Evolutionary conservation across 495 filamentous ascomycete genomes (phyloP).

Genomic region (Aspergillus campestris): DNA sequence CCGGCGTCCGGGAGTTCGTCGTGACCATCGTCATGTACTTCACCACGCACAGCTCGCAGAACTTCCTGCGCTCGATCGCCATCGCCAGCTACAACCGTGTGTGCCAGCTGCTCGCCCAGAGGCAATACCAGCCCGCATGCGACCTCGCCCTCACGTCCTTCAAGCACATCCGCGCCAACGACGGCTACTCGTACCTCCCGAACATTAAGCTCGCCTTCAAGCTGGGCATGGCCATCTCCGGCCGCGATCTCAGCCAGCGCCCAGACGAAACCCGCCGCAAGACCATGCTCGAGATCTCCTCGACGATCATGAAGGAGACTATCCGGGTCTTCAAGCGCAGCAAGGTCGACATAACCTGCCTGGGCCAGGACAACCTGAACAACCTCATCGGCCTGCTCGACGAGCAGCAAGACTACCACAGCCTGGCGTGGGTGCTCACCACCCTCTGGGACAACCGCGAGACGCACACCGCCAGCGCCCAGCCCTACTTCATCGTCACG

Average conservation of each 20-base stretch:
- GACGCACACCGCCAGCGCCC: conserved; percentile 8
- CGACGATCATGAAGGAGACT: conserved; percentile 10
- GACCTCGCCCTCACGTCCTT: conserved; percentile 26
- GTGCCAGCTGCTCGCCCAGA: conserved; percentile 15
- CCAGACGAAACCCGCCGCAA: background rate
- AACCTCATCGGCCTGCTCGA: conserved; percentile 26
- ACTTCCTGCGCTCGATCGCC: conserved; percentile 30
- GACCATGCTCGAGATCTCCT: conserved; percentile 8
- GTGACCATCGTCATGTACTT: conserved; percentile 24
- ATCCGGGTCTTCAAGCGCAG: conserved; percentile 9
- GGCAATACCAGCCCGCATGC: conserved; percentile 19
- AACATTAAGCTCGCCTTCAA: conserved; percentile 14
- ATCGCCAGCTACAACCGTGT: conserved; percentile 29
- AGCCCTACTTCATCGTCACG: conserved; percentile 21
- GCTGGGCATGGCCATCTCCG: conserved; percentile 12
- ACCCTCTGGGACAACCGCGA: conserved; percentile 29
- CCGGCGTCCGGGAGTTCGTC: conserved; percentile 23
- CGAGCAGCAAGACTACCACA: conserved; percentile 30
- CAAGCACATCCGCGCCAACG: conserved; percentile 12
- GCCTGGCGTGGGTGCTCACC: conserved; percentile 26
- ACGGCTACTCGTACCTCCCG: conserved; percentile 6
- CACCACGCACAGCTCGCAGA: conserved; percentile 20
- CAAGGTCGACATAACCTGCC: conserved; percentile 18
- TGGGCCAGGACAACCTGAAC: conserved; percentile 25
- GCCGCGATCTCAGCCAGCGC: conserved; percentile 4